phyloP scores from a whole-genome alignment of 805 yeast species.

The Saturnispora mendoncae region DNA sequence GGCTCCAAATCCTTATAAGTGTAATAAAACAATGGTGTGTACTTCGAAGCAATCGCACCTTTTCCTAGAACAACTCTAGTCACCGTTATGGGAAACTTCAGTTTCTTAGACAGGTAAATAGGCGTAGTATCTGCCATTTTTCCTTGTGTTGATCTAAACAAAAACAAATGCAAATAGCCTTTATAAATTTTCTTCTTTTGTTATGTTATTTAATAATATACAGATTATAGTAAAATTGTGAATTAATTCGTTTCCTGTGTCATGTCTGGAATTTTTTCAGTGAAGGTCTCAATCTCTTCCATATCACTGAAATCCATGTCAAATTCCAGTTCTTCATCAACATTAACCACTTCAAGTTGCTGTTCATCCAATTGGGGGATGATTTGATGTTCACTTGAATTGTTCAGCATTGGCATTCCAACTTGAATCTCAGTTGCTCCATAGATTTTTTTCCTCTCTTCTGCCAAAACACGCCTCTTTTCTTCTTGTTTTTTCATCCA shows the following conservation, averaged over 20 bases:
- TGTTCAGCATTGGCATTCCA: constrained; percentile 4
- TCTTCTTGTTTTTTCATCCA: constrained; percentile 22
- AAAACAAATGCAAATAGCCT: background rate
- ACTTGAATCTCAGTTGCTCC: constrained; percentile 16
- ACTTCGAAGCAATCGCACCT: constrained; percentile 43
- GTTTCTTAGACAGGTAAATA: constrained; percentile 48
- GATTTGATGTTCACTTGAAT: constrained; percentile 12
- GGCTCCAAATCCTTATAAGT: constrained; percentile 61
- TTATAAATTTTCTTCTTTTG: constrained; percentile 24
- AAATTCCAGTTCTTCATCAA: constrained; percentile 9
- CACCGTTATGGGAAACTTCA: constrained; percentile 62
- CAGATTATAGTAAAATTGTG: background rate
- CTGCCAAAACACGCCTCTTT: constrained; percentile 23
- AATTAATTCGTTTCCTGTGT: no score
- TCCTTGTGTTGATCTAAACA: background rate
- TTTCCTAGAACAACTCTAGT: constrained; percentile 37
- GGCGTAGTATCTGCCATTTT: constrained; percentile 33
- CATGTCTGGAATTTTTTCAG: no score
- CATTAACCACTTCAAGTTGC: constrained; percentile 23
- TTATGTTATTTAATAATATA: constrained; percentile 5
- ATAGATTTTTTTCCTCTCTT: constrained; percentile 16
- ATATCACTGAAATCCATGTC: constrained; percentile 11
- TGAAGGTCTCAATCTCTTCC: constrained; percentile 2
- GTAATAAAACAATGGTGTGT: constrained; percentile 48
- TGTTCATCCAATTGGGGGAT: constrained; percentile 14